Evolutionary conservation across 768 basidiomycete species (phyloP), one percentile per base, ranked within the genome.

Genomic region (Strobilomyces dryophilus): DNA sequence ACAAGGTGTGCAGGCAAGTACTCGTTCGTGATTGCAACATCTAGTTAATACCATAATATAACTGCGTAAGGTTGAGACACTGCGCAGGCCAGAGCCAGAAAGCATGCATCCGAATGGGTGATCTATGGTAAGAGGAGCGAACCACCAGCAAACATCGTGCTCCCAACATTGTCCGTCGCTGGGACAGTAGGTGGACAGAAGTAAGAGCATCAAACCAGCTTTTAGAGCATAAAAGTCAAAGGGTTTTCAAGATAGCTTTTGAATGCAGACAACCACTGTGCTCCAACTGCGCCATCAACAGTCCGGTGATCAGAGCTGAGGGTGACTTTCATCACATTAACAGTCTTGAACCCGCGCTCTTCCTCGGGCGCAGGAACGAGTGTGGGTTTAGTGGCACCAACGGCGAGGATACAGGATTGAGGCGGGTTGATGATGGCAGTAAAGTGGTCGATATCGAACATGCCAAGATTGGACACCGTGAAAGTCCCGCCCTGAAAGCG

Each of bases 401-500:
- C 84, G 42, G 97, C 97, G 55, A 99, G 86, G 65, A 98, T 99
- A 74, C 95, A 98, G 44, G 92, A 91, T 73, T 98, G 97, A 24
- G 97, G 97, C 14, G 89, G 84, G 79, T 99, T 99, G 82, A 99
- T 95, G 76, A 99, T 98, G 44, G 97, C 97, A 14, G 95, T 98
- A 73, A 99, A 99, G 73, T 94, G 89, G 51, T 85, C 82, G 65
- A 98, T 82, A 56, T 89, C 95, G 67, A 80, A 97, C 97, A 99
- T 99, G 73, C 97, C 97, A 51, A 99, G 80, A 76, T 99, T 99
- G 54, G 97, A 99, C 69, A 99, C 92, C 41, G 97, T 98, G 76
- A 99, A 98, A 12, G 95, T 91, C 45, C 97, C 97, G 50, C 97
- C 97, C 89, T 93, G 53, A 31, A 42, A 45, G 26, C 7, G 34